These are phyloP conservation scores for Elsinoe fawcettii DNA, from an alignment of 2,329 filamentous ascomycete genomes.

Conservation along the genomic window DNA sequence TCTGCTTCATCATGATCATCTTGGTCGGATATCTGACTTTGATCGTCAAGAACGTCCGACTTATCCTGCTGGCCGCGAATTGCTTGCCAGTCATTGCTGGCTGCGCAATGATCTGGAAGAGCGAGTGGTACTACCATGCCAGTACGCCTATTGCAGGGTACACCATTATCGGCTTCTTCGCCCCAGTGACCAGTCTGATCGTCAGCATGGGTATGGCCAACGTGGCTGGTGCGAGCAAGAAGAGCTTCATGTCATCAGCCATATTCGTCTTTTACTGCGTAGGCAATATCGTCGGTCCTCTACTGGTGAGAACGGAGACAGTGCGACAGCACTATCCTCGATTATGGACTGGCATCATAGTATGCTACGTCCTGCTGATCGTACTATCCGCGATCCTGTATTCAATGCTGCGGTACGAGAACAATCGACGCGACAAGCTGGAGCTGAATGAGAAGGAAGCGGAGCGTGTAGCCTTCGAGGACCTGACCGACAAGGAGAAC, in stretches of 20 bases:
- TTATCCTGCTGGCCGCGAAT: constrained; percentile 56
- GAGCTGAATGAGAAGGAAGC: constrained; percentile 53
- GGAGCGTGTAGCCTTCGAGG: constrained; percentile 54
- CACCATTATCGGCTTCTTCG: constrained; percentile 65
- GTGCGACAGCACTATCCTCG: constrained; percentile 61
- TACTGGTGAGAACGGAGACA: constrained; percentile 60
- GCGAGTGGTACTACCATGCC: constrained; percentile 54
- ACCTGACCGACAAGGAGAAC: constrained; percentile 52
- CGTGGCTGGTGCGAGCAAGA: constrained; percentile 69
- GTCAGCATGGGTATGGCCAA: constrained; percentile 56
- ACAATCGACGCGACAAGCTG: constrained; percentile 44
- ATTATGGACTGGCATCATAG: constrained; percentile 62
- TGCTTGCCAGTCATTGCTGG: constrained; percentile 69
- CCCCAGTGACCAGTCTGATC: constrained; percentile 58
- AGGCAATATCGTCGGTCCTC: constrained; percentile 64
- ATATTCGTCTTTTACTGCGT: constrained; percentile 71
- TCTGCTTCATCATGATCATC: constrained; percentile 61
- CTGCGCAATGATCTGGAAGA: constrained; percentile 68
- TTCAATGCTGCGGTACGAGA: constrained; percentile 52
- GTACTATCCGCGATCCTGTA: constrained; percentile 50
- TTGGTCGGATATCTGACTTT: constrained; percentile 58
- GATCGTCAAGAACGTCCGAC: constrained; percentile 53
- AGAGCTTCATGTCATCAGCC: constrained; percentile 65
- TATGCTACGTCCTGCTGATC: constrained; percentile 62
- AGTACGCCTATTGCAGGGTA: constrained; percentile 63